Percentiles rank a stretch among this genome's conserved stretches.
phyloP scores from a whole-genome alignment of 257 asterid genomes.

The Ligustrum vulgare region DNA sequence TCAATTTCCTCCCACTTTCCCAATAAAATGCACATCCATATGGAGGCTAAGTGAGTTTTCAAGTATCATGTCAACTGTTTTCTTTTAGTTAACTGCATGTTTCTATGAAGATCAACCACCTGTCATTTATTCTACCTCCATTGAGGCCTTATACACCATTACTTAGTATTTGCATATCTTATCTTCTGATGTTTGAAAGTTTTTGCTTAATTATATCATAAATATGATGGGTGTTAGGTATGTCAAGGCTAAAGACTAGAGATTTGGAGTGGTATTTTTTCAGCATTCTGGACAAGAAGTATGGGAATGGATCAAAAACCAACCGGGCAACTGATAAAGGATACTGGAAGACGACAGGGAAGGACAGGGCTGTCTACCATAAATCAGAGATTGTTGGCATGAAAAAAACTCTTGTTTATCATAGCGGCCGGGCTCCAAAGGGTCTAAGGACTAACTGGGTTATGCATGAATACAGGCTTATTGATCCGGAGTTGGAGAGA shows the following conservation, averaged over 20 bases:
- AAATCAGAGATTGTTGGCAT: constrained; percentile 63
- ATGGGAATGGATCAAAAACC: constrained; percentile 80
- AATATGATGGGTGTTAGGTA: constrained; percentile 36
- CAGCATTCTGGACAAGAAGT: constrained; percentile 81
- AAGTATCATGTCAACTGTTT: neutral
- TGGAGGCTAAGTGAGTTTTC: neutral
- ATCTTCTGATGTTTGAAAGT: neutral
- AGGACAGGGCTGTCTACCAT: constrained; percentile 74
- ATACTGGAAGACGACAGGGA: constrained; percentile 97
- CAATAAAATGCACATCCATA: neutral
- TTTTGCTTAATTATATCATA: neutral
- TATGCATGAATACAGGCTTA: constrained; percentile 91
- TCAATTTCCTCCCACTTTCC: neutral
- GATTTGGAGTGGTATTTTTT: constrained; percentile 97
- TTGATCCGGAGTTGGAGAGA: constrained; percentile 52
- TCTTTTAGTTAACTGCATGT: neutral
- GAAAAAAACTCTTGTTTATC: constrained; percentile 95
- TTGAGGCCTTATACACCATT: neutral
- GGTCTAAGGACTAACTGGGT: constrained; percentile 95
- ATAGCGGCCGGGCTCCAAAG: constrained; percentile 90
- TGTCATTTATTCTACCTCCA: neutral
- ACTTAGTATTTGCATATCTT: neutral
- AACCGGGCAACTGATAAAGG: constrained; percentile 89
- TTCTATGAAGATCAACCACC: neutral
- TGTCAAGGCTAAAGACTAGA: constrained; percentile 73